These are phyloP conservation scores for Zangia roseola DNA, from an alignment of 768 basidiomycete species.

Conservation along the genomic window DNA sequence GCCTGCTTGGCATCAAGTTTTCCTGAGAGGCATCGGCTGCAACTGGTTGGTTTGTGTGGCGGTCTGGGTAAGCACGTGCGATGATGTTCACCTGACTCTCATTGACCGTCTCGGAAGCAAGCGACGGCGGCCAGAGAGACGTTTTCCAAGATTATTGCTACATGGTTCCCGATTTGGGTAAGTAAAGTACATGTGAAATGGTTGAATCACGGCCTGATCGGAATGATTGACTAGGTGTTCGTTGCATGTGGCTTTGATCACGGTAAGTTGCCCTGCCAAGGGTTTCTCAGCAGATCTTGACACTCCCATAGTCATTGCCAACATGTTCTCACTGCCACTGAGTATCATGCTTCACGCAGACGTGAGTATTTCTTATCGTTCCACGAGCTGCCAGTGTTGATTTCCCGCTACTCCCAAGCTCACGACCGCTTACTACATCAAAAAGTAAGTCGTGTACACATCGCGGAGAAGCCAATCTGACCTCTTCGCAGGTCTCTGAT, in stretches of 20 bases:
- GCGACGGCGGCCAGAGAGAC: conserved; percentile 65
- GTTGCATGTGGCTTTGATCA: conserved; percentile 72
- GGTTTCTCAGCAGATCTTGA: background rate
- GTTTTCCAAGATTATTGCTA: conserved; percentile 64
- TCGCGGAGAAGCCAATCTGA: background rate
- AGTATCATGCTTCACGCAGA: conserved; percentile 69
- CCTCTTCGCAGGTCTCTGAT: conserved; percentile 51
- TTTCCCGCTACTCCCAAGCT: conserved; percentile 12
- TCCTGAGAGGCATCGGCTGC: conserved; percentile 71
- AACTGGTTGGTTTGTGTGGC: conserved; percentile 77
- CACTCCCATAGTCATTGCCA: conserved; percentile 53
- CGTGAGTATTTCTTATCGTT: conserved; percentile 38
- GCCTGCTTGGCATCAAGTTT: conserved; percentile 71
- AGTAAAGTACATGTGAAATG: conserved; percentile 11
- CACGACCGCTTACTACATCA: conserved; percentile 53
- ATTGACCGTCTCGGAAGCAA: conserved; percentile 47
- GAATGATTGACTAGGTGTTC: conserved; percentile 46
- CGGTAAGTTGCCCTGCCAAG: conserved; percentile 38
- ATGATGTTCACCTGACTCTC: background rate
- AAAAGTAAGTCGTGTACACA: conserved; percentile 46
- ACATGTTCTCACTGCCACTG: conserved; percentile 73
- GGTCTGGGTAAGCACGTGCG: conserved; percentile 55
- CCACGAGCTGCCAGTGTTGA: conserved; percentile 2
- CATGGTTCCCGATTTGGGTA: conserved; percentile 79
- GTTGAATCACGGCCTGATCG: background rate